A percentile compares a stretch with the other conserved stretches of the same genome.
Conservation (phyloP, 805 yeast species). For the Candida gorgasii region DNA sequence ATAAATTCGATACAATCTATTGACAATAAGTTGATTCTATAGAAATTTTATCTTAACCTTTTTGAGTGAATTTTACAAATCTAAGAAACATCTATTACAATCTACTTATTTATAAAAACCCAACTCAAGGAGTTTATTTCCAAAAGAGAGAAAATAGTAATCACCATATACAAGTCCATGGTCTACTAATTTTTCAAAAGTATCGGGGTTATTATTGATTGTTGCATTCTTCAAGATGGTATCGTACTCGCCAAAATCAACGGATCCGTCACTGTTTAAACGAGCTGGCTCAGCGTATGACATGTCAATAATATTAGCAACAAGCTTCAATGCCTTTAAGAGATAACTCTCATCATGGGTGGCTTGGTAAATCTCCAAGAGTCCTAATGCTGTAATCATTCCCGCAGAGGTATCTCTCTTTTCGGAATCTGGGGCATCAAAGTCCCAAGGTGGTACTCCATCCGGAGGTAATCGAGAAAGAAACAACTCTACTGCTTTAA, state of each 20-base stretch:
- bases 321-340: constrained; percentile 17
- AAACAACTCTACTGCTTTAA: constrained; percentile 23
- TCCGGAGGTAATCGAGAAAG: constrained; percentile 21
- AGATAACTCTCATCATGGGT: constrained; percentile 18
- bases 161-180: constrained; percentile 33
- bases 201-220: constrained; percentile 23
- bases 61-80: no score
- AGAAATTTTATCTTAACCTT: no score
- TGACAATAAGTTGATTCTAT: no score
- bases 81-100: no score
- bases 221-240: constrained; percentile 25
- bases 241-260: constrained; percentile 20
- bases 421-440: constrained; percentile 25
- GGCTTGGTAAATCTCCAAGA: constrained; percentile 22
- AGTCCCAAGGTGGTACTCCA: constrained; percentile 28
- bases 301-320: constrained; percentile 16
- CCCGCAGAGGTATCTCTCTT: constrained; percentile 28
- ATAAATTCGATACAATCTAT: no score
- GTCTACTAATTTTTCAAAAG: constrained; percentile 15
- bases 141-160: constrained; percentile 28
- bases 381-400: constrained; percentile 27
- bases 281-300: constrained; percentile 10
- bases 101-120: constrained; percentile 17
- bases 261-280: constrained; percentile 2
- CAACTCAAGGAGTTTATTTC: constrained; percentile 28